Percentiles rank a stretch among this genome's conserved stretches.
phyloP scores from a whole-genome alignment of 257 asterid species.

The Mentha longifolia region DNA sequence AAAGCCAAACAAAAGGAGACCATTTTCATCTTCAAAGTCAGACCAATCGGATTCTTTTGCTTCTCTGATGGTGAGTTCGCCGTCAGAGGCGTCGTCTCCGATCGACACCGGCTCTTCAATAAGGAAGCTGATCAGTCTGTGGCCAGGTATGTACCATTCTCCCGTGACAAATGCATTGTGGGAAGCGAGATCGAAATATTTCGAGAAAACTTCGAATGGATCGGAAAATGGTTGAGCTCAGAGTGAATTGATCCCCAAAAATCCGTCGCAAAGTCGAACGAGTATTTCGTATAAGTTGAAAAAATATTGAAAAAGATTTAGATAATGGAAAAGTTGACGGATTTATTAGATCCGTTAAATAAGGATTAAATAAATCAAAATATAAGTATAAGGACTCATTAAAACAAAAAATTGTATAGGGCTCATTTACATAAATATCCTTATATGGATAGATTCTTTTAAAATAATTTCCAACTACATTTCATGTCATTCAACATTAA shows the following conservation, averaged over 20 bases:
- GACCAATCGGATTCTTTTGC: background rate
- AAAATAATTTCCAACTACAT: too few relatives aligned
- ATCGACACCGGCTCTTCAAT: constrained; percentile 92
- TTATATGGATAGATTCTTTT: too few relatives aligned
- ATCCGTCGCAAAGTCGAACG: constrained; percentile 74
- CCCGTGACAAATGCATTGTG: constrained; percentile 93
- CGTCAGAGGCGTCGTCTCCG: constrained; percentile 41
- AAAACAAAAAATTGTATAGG: too few relatives aligned
- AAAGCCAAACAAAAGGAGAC: constrained; percentile 33
- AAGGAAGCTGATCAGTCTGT: constrained; percentile 77
- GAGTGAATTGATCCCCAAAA: constrained; percentile 53
- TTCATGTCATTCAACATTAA: too few relatives aligned
- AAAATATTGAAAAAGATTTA: too few relatives aligned
- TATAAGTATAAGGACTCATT: too few relatives aligned
- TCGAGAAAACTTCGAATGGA: constrained; percentile 47
- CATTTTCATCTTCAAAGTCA: constrained; percentile 48
- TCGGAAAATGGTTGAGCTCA: constrained; percentile 42
- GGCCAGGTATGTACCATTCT: constrained; percentile 95
- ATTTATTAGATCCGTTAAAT: too few relatives aligned
- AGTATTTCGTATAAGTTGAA: constrained; percentile 65
- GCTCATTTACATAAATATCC: too few relatives aligned
- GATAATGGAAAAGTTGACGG: too few relatives aligned
- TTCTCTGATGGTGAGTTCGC: constrained; percentile 33
- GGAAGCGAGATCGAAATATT: constrained; percentile 82
- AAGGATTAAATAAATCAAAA: too few relatives aligned